These are phyloP conservation scores for Berkeleyomyces rouxiae DNA, from an alignment of 2,329 filamentous ascomycete species.

Conservation along the genomic window DNA sequence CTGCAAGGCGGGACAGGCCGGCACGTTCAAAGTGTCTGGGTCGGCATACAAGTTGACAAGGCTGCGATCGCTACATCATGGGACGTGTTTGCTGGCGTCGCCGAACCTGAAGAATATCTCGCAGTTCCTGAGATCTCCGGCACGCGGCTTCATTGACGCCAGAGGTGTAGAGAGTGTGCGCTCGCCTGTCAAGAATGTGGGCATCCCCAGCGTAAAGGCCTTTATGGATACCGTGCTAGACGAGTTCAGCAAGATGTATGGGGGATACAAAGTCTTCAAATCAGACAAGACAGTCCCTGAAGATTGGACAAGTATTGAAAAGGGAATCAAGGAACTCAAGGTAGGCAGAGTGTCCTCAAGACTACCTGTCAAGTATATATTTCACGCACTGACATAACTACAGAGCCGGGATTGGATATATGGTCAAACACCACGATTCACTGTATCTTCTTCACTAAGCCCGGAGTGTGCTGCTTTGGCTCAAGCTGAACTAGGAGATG, in stretches of 20 bases:
- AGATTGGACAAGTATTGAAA: constrained; percentile 32
- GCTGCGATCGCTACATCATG: constrained; percentile 72
- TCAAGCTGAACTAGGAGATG: constrained; percentile 30
- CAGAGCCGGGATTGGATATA: constrained; percentile 61
- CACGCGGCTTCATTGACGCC: constrained; percentile 57
- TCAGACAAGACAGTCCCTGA: constrained; percentile 31
- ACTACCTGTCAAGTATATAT: not conserved
- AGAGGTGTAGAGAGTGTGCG: constrained; percentile 84
- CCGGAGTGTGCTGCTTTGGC: constrained; percentile 41
- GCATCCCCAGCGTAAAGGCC: constrained; percentile 26
- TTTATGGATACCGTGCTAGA: constrained; percentile 41
- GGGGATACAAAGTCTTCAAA: constrained; percentile 26
- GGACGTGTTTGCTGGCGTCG: constrained; percentile 69
- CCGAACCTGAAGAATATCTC: constrained; percentile 57
- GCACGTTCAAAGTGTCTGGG: constrained; percentile 66
- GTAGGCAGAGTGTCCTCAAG: constrained; percentile 24
- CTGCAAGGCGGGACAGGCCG: constrained; percentile 6
- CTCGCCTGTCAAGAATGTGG: constrained; percentile 67
- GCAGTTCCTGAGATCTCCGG: constrained; percentile 59
- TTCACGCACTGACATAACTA: constrained; percentile 17
- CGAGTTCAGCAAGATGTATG: constrained; percentile 55
- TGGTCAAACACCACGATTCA: constrained; percentile 72
- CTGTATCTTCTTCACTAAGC: constrained; percentile 45
- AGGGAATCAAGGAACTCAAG: constrained; percentile 45
- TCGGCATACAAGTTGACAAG: constrained; percentile 89